Conservation (phyloP, 225 moss, liverwort and hornwort genomes). For the Ulota crispa region DNA sequence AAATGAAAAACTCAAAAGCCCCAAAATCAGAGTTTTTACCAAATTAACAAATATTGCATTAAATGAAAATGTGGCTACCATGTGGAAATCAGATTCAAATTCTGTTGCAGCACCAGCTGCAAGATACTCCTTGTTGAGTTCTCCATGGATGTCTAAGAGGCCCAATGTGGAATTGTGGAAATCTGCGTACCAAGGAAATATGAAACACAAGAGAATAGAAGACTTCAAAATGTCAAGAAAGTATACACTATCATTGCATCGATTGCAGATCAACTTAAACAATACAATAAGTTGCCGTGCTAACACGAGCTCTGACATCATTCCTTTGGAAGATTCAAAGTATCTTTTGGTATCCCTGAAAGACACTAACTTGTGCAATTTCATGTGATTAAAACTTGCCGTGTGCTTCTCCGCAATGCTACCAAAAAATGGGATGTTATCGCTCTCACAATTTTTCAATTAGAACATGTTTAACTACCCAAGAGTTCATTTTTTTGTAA, state of each 20-base stretch:
- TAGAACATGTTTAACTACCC: too few relatives aligned
- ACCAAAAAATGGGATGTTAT: neutral
- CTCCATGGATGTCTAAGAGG: slow-evolving; percentile 12
- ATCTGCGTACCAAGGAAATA: neutral
- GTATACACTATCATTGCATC: neutral
- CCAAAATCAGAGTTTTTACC: too few relatives aligned
- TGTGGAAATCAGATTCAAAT: neutral
- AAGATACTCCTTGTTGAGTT: slow-evolving; percentile 1
- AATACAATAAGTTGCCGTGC: neutral
- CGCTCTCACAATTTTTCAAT: neutral
- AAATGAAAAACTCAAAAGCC: too few relatives aligned
- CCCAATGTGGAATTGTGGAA: slow-evolving; percentile 4
- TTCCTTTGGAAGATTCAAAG: neutral
- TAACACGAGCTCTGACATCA: neutral
- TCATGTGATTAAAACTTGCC: neutral
- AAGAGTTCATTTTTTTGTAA: neutral
- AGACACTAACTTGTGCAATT: too few relatives aligned
- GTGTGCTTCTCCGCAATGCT: neutral
- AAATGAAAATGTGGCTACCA: neutral
- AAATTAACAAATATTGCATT: too few relatives aligned
- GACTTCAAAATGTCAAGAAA: neutral
- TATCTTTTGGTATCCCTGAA: neutral
- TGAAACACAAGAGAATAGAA: neutral
- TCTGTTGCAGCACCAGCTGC: slow-evolving; percentile 1
- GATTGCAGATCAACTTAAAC: neutral